Conservation (phyloP, 768 basidiomycete genomes). For the Sarcodon aspratus region DNA sequence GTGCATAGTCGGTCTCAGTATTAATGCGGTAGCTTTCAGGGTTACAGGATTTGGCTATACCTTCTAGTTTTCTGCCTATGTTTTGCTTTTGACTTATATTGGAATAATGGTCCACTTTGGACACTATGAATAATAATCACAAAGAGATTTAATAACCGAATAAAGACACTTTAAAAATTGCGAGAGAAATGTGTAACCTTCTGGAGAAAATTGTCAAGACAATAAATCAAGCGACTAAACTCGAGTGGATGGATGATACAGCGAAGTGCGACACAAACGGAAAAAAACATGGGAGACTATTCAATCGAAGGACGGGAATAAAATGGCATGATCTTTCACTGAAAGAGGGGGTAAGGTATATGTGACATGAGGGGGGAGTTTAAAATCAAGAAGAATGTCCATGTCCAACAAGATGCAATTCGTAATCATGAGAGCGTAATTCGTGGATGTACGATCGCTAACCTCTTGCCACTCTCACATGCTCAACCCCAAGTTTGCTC, state of each 20-base stretch:
- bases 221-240: constrained; percentile 23
- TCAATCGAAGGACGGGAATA: background rate
- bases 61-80: no score
- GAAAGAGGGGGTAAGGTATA: background rate
- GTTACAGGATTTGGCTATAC: no score
- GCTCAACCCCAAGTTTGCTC: constrained; percentile 1
- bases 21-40: no score
- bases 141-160: no score
- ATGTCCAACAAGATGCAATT: background rate
- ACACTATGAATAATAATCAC: no score
- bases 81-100: no score
- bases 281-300: background rate
- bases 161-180: no score
- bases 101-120: no score
- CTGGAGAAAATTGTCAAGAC: constrained; percentile 9
- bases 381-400: background rate
- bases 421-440: background rate
- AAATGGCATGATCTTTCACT: background rate
- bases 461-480: background rate
- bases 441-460: background rate
- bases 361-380: background rate
- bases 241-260: constrained; percentile 16
- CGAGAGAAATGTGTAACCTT: no score
- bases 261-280: constrained; percentile 10
- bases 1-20: no score